Percentiles rank a stretch among this genome's conserved stretches.
phyloP scores from a whole-genome alignment of 106 monocot species.

The Agapanthus africanus region DNA sequence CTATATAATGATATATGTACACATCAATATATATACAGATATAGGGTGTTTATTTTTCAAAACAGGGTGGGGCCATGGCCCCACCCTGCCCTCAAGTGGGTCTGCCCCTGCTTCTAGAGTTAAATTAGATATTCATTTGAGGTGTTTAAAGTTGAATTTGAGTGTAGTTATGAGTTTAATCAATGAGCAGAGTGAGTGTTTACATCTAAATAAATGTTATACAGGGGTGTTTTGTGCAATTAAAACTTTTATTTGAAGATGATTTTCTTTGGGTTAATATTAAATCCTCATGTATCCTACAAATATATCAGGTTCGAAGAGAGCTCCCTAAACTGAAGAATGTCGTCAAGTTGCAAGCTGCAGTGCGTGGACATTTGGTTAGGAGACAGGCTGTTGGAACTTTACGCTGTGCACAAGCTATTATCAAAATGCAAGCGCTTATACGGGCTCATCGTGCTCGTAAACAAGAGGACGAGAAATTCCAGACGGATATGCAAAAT shows the following conservation, averaged over 20 bases:
- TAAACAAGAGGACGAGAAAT: constrained; percentile 5
- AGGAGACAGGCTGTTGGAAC: constrained; percentile 56
- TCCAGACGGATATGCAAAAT: neutral
- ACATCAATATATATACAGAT: no score
- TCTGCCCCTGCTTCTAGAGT: no score
- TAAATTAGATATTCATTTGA: neutral
- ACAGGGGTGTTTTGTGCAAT: neutral
- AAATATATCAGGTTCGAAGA: constrained; percentile 29
- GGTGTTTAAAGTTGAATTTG: neutral
- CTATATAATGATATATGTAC: no score
- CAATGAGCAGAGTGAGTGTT: neutral
- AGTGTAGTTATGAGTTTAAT: neutral
- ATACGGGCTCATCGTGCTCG: constrained; percentile 41
- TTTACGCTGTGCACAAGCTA: constrained; percentile 48
- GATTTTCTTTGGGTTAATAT: neutral
- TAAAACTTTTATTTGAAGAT: neutral
- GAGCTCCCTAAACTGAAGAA: constrained; percentile 32
- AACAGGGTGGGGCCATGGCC: no score
- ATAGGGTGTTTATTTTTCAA: no score
- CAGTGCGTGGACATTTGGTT: constrained; percentile 54
- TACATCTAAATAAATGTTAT: neutral
- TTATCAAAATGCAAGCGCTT: constrained; percentile 61
- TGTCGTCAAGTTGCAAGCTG: constrained; percentile 71
- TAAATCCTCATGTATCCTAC: neutral
- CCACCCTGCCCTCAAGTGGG: no score